phyloP scores from a whole-genome alignment of 495 filamentous ascomycete species.

The Neurospora hispaniola region DNA sequence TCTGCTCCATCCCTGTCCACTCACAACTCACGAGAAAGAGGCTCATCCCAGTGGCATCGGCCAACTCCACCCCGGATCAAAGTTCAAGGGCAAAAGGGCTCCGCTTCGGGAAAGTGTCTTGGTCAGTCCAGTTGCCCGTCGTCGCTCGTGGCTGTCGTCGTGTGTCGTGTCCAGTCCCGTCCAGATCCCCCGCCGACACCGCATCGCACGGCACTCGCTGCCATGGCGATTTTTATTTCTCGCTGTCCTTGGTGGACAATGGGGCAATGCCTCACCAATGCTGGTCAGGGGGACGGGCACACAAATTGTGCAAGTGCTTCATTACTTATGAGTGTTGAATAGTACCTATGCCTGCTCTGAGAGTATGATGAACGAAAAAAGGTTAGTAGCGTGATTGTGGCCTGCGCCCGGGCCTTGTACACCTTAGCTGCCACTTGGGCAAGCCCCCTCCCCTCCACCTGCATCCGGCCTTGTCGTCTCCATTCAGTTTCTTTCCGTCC shows the following conservation, averaged over 20 bases:
- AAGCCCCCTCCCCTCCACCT: not conserved
- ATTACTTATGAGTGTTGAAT: no score
- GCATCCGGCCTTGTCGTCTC: conserved; percentile 3
- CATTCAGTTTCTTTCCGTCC: conserved; percentile 6
- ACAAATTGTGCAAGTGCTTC: no score
- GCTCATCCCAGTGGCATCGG: not conserved
- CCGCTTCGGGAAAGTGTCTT: not conserved
- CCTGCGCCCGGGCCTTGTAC: no score
- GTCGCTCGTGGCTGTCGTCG: not conserved
- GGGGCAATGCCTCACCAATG: no score
- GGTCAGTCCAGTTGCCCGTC: not conserved
- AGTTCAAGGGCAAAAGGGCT: not conserved
- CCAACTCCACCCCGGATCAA: not conserved
- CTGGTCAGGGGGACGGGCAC: no score
- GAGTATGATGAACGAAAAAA: no score
- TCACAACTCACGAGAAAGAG: not conserved
- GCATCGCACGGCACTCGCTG: no score
- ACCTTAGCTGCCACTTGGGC: conserved; percentile 1
- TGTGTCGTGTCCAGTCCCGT: not conserved
- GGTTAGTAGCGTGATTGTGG: no score
- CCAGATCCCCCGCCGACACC: not conserved
- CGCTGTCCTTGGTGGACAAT: no score
- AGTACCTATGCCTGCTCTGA: no score
- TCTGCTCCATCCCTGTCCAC: not conserved
- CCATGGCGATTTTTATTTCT: no score